A percentile compares a stretch with the other conserved stretches of the same genome.
Evolutionary conservation across 192 early-diverging fungal genomes (phyloP).

Genomic region (Phycomyces blakesleeanus): DNA sequence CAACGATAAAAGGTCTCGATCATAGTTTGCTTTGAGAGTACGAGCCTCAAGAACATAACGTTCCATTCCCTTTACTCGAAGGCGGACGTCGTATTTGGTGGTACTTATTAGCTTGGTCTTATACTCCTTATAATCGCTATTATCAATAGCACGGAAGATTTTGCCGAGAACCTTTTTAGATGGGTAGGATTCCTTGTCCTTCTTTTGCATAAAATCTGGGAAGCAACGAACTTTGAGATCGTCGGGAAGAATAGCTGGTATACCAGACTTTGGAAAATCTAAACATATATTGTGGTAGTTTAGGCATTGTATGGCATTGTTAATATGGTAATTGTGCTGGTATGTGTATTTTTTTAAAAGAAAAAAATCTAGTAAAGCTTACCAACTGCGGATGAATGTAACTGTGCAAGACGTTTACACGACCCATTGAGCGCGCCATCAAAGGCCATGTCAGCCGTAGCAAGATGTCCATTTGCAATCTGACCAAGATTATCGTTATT

Average conservation of each 20-base stretch:
- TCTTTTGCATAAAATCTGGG: conserved; percentile 77
- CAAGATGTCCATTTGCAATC: conserved; percentile 69
- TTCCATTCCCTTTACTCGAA: conserved; percentile 48
- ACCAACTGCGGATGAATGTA: conserved; percentile 66
- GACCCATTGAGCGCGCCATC: conserved; percentile 46
- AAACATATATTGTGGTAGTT: too few species aligned
- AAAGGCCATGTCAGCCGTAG: conserved; percentile 47
- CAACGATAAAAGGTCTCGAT: conserved; percentile 47
- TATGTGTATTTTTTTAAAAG: too few species aligned
- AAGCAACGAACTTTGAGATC: conserved; percentile 42
- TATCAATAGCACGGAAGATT: conserved; percentile 50
- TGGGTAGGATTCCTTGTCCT: conserved; percentile 44
- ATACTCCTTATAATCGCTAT: conserved; percentile 40
- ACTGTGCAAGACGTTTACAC: conserved; percentile 58
- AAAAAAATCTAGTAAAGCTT: background rate
- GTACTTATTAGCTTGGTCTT: conserved; percentile 27
- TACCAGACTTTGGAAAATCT: conserved; percentile 71
- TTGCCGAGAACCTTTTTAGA: conserved; percentile 51
- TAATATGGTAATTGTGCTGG: too few species aligned
- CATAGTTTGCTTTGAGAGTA: conserved; percentile 39
- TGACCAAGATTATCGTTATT: conserved; percentile 59
- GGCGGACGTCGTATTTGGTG: conserved; percentile 29
- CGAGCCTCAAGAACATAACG: conserved; percentile 49
- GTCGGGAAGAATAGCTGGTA: conserved; percentile 43
- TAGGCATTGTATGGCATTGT: too few species aligned